Base-by-base conservation (phyloP, 371 early-diverging fungal genomes). In the Funneliformis caledonium region DNA sequence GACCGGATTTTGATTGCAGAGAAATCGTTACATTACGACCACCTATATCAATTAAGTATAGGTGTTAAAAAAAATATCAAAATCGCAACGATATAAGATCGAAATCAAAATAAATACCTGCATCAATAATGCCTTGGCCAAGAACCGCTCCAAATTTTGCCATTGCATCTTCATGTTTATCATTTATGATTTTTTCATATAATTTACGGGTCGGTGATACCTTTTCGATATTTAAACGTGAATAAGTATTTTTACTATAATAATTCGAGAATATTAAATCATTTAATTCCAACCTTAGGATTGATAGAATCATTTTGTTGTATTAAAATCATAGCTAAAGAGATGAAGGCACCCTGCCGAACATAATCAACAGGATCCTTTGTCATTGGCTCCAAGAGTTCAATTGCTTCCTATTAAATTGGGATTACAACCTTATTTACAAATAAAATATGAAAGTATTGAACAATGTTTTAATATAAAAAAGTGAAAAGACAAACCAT, bases 361-460 rank as follows among this genome's bases (percentile, higher is more conserved):
- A 99, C 99, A 88, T 95, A 99, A 83, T 98, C 98, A 43, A 96
- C 96, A 26, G 94, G 90, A 83, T 99, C 99, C 87, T 98, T 97
- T 64, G 96, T 93, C 94, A 99, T 94, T 31, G 98, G 99, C 85
- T 99, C 99, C 69, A 99, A 88, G n/a, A 99, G 86, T 68, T 95
- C 96, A 56, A 98, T 90, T 3, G 99, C 98, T 82, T 97, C 97
- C 87, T 88, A 67, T 47, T 47, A 31, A 76, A 19, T 14, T 61
- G 31, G 3, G 26, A 31, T 33, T 4, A 22, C 14, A 64, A 33
- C 26, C 6, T 60, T 26, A 64, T 8, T 8, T 10, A 64, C 19
- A 64, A 64, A 11, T 31, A 64, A 22, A 31, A 26, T 64, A 64
- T 64, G 26, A 31, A 31, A 6, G 16, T 56, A 19, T 56, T 16